Conservation (phyloP, 2,329 filamentous ascomycete genomes). For the Nemania abortiva region DNA sequence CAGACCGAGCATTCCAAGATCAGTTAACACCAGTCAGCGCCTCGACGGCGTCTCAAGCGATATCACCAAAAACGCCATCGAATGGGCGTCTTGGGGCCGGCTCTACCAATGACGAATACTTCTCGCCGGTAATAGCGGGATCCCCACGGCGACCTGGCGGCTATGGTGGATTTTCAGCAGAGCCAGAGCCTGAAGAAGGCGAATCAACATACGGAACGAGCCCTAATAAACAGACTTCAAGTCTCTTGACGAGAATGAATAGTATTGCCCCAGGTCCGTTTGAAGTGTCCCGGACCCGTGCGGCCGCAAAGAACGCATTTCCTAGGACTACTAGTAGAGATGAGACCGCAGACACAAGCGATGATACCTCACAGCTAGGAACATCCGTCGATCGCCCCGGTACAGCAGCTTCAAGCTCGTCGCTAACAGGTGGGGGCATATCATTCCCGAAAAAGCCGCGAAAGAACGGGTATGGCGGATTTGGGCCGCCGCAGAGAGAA, state of each 20-base stretch:
- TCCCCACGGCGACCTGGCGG: conserved; percentile 60
- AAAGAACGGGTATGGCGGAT: conserved; percentile 69
- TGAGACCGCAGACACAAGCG: conserved; percentile 38
- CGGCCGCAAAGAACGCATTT: conserved; percentile 52
- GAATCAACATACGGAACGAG: conserved; percentile 62
- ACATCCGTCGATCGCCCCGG: conserved; percentile 47
- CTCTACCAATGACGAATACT: conserved; percentile 60
- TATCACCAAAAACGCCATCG: conserved; percentile 72
- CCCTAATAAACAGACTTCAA: conserved; percentile 57
- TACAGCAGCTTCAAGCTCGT: conserved; percentile 49
- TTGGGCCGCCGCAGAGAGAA: conserved; percentile 61
- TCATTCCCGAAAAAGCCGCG: conserved; percentile 57
- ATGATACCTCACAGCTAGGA: conserved; percentile 44
- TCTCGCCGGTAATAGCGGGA: conserved; percentile 59
- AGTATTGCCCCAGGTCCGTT: conserved; percentile 76
- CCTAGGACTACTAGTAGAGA: conserved; percentile 49
- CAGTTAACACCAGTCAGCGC: conserved; percentile 74
- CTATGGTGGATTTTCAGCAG: conserved; percentile 62
- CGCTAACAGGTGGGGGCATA: conserved; percentile 50
- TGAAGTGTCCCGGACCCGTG: conserved; percentile 58
- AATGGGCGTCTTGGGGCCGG: conserved; percentile 58
- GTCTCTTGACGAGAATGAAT: conserved; percentile 72
- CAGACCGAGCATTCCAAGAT: conserved; percentile 68
- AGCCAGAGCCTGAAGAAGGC: conserved; percentile 53
- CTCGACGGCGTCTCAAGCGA: conserved; percentile 68